Evolutionary conservation across 2,329 filamentous ascomycete genomes (phyloP), one percentile per base, ranked within the genome.

Genomic region (Calonectria crousiana): DNA sequence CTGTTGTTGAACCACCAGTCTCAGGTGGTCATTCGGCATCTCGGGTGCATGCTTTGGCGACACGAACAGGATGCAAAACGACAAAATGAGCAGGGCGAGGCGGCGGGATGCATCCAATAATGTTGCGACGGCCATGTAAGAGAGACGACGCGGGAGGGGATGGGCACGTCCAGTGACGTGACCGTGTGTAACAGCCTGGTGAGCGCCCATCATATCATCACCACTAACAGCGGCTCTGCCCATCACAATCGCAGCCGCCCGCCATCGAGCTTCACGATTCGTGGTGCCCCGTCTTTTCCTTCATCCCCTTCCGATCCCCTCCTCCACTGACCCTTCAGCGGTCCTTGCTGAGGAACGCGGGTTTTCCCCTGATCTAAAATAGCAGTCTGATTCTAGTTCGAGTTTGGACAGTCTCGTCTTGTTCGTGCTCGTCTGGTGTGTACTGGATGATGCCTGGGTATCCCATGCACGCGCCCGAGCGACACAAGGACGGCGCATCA

Each of bases 111-210:
- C 47, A 34, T 56, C 68, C 34, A 64, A 66, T 71, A 53, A 41
- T n/a, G 49, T 23, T 44, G 47, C 49, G n/a, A 65, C 20, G 38
- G 18, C 10, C 51, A 70, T 65, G 60, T 49, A 38, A 49, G 26
- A 64, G 34, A 34, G 28, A 49, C 26, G 30, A 32, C 23, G 60
- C 41, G 60, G 38, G 60, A 65, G 30, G 16, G 60, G 60, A 65
- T 53, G 56, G 69, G 67, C 67, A 69, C 71, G n/a, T 41, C 26
- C 32, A 36, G 71, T 69, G 71, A 73, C 62, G 60, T 73, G 71
- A 69, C 67, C n/a, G 41, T 53, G 65, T 52, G 38, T 41, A 52
- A 41, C 36, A 62, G 56, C 56, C 56, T 68, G 49, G 64, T 65
- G 68, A 47, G 68, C 32, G 32, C 60, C 20, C 58, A 51, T 65